Conservation (phyloP, 768 basidiomycete genomes). For the Pluteus cervinus region DNA sequence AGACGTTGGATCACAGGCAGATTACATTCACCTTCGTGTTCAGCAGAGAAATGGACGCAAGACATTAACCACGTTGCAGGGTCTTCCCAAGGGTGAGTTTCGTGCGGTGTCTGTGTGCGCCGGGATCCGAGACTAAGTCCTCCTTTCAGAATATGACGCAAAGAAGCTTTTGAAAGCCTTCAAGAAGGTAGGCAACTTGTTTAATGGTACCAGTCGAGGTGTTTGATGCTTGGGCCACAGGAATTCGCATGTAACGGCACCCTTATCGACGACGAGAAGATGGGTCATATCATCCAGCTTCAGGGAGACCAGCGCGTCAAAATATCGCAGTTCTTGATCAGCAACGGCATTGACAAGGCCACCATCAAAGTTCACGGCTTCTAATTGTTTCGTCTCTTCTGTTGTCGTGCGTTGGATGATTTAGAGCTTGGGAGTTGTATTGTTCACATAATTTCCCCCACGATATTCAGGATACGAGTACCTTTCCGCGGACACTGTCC, state of each 20-base stretch:
- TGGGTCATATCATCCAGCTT: constrained; percentile 96
- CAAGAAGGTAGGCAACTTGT: constrained; percentile 81
- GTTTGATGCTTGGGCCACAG: too few relatives aligned
- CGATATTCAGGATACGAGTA: too few relatives aligned
- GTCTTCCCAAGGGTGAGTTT: constrained; percentile 79
- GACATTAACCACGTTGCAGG: constrained; percentile 96
- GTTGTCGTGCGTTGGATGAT: too few relatives aligned
- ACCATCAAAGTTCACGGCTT: constrained; percentile 89
- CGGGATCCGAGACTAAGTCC: constrained; percentile 8
- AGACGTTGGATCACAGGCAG: constrained; percentile 75
- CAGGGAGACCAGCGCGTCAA: constrained; percentile 96
- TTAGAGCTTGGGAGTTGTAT: too few relatives aligned
- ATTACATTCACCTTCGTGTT: constrained; percentile 94
- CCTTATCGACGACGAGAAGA: constrained; percentile 90
- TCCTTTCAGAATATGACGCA: constrained; percentile 75
- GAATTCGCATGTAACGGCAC: constrained; percentile 99
- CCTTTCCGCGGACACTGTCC: too few relatives aligned
- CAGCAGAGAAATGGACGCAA: constrained; percentile 99
- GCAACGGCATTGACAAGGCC: constrained; percentile 71
- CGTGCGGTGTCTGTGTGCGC: constrained; percentile 6
- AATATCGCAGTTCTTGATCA: constrained; percentile 82
- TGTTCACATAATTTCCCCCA: too few relatives aligned
- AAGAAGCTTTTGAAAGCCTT: constrained; percentile 99
- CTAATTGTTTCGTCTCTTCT: constrained; percentile 31
- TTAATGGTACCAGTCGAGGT: too few relatives aligned